Percentiles rank a stretch among this genome's conserved stretches.
Conservation (phyloP, 495 filamentous ascomycete genomes). For the Lepraria neglecta region DNA sequence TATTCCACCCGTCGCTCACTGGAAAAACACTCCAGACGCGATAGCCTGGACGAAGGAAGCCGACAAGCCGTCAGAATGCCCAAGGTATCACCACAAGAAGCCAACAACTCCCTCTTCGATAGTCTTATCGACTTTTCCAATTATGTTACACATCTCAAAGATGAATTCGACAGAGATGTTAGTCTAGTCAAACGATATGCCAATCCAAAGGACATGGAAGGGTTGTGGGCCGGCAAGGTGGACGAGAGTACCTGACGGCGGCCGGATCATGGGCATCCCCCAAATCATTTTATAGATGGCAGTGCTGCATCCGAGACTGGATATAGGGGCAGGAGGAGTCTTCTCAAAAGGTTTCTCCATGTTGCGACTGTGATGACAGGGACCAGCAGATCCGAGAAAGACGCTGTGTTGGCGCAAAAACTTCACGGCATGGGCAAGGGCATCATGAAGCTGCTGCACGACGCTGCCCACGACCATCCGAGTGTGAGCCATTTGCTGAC, state of each 20-base stretch:
- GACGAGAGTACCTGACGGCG: no score
- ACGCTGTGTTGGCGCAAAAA: no score
- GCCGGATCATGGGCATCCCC: no score
- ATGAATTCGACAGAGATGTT: neutral
- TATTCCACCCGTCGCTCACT: neutral
- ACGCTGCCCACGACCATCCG: neutral
- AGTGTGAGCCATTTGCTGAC: neutral
- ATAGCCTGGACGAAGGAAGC: neutral
- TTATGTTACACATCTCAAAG: neutral
- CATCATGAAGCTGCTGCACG: neutral
- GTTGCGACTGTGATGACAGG: no score
- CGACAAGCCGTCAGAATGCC: neutral
- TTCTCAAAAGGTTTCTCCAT: no score
- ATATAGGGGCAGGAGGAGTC: no score
- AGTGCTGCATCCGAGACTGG: no score
- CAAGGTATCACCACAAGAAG: neutral
- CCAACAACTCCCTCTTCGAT: neutral
- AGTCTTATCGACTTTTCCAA: neutral
- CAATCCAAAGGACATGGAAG: neutral
- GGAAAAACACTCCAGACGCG: neutral
- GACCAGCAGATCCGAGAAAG: no score
- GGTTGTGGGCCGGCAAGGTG: neutral
- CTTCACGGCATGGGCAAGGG: no score
- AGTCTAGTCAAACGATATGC: neutral
- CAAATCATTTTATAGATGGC: no score